These are phyloP conservation scores for Beta macrorhiza DNA, from an alignment of 179 eudicot species.

Conservation along the genomic window DNA sequence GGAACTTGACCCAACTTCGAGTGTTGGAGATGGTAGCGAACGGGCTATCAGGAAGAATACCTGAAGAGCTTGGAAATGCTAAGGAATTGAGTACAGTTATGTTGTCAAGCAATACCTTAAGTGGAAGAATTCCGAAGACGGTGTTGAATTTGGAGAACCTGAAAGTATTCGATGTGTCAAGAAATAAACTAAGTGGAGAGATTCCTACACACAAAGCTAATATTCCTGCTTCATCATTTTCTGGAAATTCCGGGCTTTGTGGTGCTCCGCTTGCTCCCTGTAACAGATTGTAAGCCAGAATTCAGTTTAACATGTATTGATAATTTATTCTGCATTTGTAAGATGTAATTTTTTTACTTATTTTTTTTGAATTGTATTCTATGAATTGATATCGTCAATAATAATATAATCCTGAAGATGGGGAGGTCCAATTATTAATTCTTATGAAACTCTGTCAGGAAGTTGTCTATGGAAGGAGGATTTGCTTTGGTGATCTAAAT, in stretches of 20 bases:
- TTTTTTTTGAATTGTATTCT: too few species aligned
- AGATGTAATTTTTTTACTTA: too few species aligned
- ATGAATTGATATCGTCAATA: too few species aligned
- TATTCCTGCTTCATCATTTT: constrained; percentile 36
- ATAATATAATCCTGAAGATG: too few species aligned
- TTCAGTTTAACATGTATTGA: neutral
- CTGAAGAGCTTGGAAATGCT: constrained; percentile 49
- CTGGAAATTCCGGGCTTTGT: constrained; percentile 34
- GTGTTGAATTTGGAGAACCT: constrained; percentile 43
- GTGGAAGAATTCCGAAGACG: constrained; percentile 51
- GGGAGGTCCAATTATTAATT: too few species aligned
- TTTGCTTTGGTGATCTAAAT: too few species aligned
- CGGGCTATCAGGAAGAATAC: constrained; percentile 49
- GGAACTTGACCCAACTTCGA: constrained; percentile 41
- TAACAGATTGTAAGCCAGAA: constrained; percentile 9
- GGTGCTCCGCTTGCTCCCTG: constrained; percentile 38
- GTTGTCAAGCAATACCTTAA: constrained; percentile 44
- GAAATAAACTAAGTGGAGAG: constrained; percentile 52
- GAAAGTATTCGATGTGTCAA: constrained; percentile 56
- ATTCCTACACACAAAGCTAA: constrained; percentile 46
- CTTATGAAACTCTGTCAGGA: too few species aligned
- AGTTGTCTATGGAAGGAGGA: too few species aligned
- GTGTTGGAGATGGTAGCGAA: constrained; percentile 42
- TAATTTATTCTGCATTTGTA: too few species aligned
- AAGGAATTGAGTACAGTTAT: constrained; percentile 39